Base-by-base conservation (phyloP, 768 basidiomycete genomes). In the Scleroderma citrinum region DNA sequence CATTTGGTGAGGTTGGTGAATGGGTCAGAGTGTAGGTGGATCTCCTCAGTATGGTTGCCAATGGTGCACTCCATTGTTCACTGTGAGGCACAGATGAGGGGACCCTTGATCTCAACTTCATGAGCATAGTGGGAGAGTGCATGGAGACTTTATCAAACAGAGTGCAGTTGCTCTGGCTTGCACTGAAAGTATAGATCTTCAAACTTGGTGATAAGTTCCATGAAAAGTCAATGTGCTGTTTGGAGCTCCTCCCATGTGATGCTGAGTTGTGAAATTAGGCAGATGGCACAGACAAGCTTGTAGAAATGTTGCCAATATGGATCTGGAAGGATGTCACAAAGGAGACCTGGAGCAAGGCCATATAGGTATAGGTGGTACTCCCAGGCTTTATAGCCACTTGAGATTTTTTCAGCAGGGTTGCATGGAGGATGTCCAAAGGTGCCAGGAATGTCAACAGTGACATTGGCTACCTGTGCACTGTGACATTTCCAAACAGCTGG, bases 31-130 rank as follows among this genome's bases (percentile, higher is more conserved):
- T 46, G 60, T 34, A 63, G 62, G 8, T 44, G 24, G 4, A 66
- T 59, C 38, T 69, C 60, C 29, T 52, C 37, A 2, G 59, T 61
- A 45, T 67, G 57, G 19, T 58, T 64, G 3, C 66, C 56, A 16
- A 67, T 64, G 1, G 57, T 59, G 0, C 51, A 14, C 31, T 69
- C 66, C 47, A 71, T 56, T 0, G 55, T 60, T 60, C 61, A 70
- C 39, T 69, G 65, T 4, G 67, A 44, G 36, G 53, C 58, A 19
- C 51, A 56, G 16, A 52, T 54, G 2, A 49, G 48, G 0, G 63
- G 62, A 0, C 69, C 62, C 7, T 54, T 48, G 2, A 56, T 53
- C 12, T 49, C 20, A 4, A 50, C 55, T 46, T 70, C 60, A 0
- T 46, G n/a, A 4, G 52, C 54, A 23, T 63, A 13, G 50, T 71